phyloP scores from a whole-genome alignment of 1,139 yeast species.

The Zygosaccharomyces pseudobailii region DNA sequence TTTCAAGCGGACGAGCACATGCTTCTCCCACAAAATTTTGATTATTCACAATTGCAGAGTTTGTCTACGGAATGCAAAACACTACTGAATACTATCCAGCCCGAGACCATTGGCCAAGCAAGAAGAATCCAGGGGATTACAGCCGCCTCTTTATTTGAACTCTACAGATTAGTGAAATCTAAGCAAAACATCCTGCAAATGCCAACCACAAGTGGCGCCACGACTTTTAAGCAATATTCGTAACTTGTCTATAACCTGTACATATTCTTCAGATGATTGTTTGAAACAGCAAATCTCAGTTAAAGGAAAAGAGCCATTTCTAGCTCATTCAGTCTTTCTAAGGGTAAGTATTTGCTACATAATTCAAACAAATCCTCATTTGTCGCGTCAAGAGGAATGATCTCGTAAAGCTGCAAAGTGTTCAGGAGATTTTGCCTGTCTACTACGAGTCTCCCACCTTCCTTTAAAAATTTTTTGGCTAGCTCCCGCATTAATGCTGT shows the following conservation, averaged over 20 bases:
- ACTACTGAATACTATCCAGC: conserved; percentile 69
- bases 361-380: conserved; percentile 24
- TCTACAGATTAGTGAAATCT: conserved; percentile 40
- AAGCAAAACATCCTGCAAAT: conserved; percentile 11
- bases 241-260: not conserved
- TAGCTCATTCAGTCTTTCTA: conserved; percentile 25
- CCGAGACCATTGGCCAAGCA: conserved; percentile 91
- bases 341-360: conserved; percentile 23
- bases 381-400: conserved; percentile 12
- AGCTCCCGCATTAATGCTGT: conserved; percentile 5
- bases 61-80: conserved; percentile 73
- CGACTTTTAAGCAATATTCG: not conserved
- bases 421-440: conserved; percentile 16
- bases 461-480: conserved; percentile 6
- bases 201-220: not conserved
- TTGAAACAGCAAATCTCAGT: not conserved
- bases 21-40: conserved; percentile 58
- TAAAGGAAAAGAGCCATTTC: conserved; percentile 21
- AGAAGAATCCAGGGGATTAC: conserved; percentile 91
- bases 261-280: not conserved
- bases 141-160: conserved; percentile 73
- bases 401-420: conserved; percentile 13
- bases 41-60: conserved; percentile 49
- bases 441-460: conserved; percentile 9
- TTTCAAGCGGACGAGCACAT: conserved; percentile 79